phyloP scores from a whole-genome alignment of 192 early-diverging fungal genomes.

The Rhizoclosmatium sp. region DNA sequence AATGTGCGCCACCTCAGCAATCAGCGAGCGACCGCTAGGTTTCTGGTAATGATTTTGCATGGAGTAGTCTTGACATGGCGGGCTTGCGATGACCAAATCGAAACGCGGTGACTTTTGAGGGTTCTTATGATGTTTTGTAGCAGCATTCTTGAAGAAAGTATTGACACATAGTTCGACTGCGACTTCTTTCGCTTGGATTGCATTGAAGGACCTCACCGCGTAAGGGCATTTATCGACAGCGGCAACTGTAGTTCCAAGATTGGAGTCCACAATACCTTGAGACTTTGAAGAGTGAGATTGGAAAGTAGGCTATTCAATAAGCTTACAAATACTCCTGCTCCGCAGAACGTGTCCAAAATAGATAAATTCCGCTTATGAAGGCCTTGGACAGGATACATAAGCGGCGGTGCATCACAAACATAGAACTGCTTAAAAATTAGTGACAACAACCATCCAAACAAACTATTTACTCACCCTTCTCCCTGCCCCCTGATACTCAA shows the following conservation, averaged over 20 bases:
- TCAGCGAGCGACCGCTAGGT: neutral
- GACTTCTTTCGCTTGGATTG: slow-evolving; percentile 1
- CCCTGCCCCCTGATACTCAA: slow-evolving; percentile 17
- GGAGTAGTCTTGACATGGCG: slow-evolving; percentile 21
- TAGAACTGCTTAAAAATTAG: too few relatives aligned
- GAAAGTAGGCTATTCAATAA: neutral
- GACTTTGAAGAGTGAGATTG: neutral
- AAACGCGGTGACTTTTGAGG: neutral
- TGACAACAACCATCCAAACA: too few relatives aligned
- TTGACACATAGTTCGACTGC: neutral
- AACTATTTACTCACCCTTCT: neutral
- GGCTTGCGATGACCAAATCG: slow-evolving; percentile 10
- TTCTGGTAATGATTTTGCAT: slow-evolving; percentile 5
- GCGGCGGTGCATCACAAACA: neutral
- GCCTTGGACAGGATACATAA: neutral
- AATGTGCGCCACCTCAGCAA: slow-evolving; percentile 15
- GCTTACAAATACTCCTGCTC: slow-evolving; percentile 29
- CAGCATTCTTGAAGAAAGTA: neutral
- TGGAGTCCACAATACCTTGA: slow-evolving; percentile 6
- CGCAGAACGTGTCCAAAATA: slow-evolving; percentile 19
- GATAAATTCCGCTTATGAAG: neutral
- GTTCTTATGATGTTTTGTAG: neutral
- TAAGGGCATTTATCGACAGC: slow-evolving; percentile 7
- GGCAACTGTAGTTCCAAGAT: neutral
- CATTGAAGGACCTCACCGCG: slow-evolving; percentile 23